Evolutionary conservation across 2,329 filamentous ascomycete species (phyloP), one percentile per base, ranked within the genome.

Genomic region (Trichoderma semiorbis): DNA sequence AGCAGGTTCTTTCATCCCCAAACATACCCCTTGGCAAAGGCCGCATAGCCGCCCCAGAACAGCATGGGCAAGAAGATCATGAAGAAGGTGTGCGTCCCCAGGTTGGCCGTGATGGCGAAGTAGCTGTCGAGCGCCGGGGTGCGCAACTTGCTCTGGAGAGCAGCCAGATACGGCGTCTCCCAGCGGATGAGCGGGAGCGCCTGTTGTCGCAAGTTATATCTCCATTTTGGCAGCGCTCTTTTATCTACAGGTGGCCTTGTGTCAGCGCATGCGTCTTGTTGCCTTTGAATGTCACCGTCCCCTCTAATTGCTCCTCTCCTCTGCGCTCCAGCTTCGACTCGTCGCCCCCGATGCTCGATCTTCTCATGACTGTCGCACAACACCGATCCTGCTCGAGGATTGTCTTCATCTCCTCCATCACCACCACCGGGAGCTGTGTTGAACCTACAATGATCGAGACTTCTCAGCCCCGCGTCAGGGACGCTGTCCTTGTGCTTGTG

Each of bases 41-140:
- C 90, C 57, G 92, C 91, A 82, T 95, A 93, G 69, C 95, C 95
- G 78, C 94, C 97, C 96, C 96, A 99, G 84, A 98, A 98, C 76
- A 97, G 88, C 75, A 98, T 93, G 7, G 96, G 96, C 78, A 99
- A 84, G 72, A 94, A 92, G 75, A 97, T 88, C 95, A 98, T 98
- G 86, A 98, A 99, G 85, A 98, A 98, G 0, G 96, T 99, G 83
- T 99, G 96, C 0, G 96, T 99, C 75, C 96, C 94, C 70, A 98
- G 88, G 81, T 98, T 99, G 74, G 96, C 96, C 0, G 95, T 97
- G 75, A 97, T 93, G 65, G 96, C 95, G 82, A 99, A 99, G 85
- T 98, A 99, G 74, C 93, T 93, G 82, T 99, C 96, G 78, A 98
- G 90, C 10, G 92, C 88, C 1, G 94, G 93, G 24, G 93, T 92